Evolutionary conservation across 495 filamentous ascomycete genomes (phyloP), one percentile per base, ranked within the genome.

Genomic region (Trichoderma asperelloides): DNA sequence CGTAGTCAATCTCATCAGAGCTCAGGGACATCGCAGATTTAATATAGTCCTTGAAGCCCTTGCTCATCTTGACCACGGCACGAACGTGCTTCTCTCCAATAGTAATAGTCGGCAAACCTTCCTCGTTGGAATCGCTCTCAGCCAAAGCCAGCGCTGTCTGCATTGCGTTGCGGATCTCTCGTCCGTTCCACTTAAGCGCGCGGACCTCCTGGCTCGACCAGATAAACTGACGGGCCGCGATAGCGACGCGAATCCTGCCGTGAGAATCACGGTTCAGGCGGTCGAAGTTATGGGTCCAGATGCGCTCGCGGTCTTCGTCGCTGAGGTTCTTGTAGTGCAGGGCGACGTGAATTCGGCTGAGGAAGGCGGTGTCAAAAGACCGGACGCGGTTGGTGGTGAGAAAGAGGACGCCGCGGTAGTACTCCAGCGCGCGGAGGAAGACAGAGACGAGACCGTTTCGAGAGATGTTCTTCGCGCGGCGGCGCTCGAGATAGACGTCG

Each of bases 361-460:
- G 78, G 68, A 81, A 79, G 47, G 79, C 79, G 9, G 69, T 69
- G 68, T 81, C 79, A 64, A 81, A 78, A 28, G 74, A 73, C 51
- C 75, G 74, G 40, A 81, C 78, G 12, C 78, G 71, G 73, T 81
- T 81, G 30, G 78, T 81, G 23, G 79, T 80, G 60, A 80, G 68
- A 69, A 80, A 76, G 27, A 80, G 66, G 28, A 78, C 73, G 39
- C 78, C 77, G 18, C 71, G 69, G 73, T 79, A 80, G 68, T 79
- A 79, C 70, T 80, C 78, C 62, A 80, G 71, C 0, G 75, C 77
- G 28, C 77, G 72, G 15, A 79, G 67, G 70, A 80, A 80, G 62
- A 93, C 87, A 66, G 86, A 88, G 23, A 94, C 91, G 0, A 94
- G 81, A 1, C 89, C 88, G 71, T 94, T 94, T 65, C 91, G 84